Evolutionary conservation across 2,329 filamentous ascomycete species (phyloP).

Genomic region (Peltaster fructicola): DNA sequence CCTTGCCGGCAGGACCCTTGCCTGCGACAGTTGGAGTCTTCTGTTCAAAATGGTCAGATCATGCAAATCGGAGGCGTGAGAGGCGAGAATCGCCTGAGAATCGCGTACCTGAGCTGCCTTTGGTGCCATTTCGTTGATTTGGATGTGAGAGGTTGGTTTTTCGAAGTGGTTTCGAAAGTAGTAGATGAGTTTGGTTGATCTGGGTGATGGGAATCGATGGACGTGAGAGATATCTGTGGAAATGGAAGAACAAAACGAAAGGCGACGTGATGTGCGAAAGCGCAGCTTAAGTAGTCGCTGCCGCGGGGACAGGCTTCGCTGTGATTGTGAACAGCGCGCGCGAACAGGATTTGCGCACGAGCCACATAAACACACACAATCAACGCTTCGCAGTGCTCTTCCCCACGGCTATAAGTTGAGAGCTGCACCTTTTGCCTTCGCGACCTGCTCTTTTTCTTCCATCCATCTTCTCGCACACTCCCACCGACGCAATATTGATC

Average conservation of each 20-base stretch:
- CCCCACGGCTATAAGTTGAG: too few species aligned
- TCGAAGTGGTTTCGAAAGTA: constrained; percentile 12
- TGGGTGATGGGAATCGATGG: constrained; percentile 15
- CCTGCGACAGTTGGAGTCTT: constrained; percentile 76
- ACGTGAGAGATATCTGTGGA: constrained; percentile 20
- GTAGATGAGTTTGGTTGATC: constrained; percentile 15
- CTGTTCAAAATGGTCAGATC: constrained; percentile 3
- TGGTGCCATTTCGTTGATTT: constrained; percentile 66
- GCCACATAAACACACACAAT: too few species aligned
- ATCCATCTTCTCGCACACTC: constrained; percentile 15
- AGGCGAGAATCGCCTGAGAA: background rate
- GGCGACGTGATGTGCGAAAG: constrained; percentile 4
- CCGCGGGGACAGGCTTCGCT: constrained; percentile 3
- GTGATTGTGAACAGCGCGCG: constrained; percentile 6
- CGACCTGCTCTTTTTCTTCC: constrained; percentile 16
- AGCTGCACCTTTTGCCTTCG: constrained; percentile 10
- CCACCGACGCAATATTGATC: constrained; percentile 10
- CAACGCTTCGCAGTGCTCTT: too few species aligned
- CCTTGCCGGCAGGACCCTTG: constrained; percentile 72
- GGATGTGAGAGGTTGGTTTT: constrained; percentile 13
- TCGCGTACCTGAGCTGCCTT: constrained; percentile 57
- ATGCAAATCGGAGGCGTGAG: constrained; percentile 1
- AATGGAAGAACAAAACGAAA: constrained; percentile 18
- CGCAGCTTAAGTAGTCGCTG: constrained; percentile 5
- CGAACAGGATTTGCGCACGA: too few species aligned